Evolutionary conservation across 2,329 filamentous ascomycete genomes (phyloP).

Genomic region (Hypoxylon rubiginosum): DNA sequence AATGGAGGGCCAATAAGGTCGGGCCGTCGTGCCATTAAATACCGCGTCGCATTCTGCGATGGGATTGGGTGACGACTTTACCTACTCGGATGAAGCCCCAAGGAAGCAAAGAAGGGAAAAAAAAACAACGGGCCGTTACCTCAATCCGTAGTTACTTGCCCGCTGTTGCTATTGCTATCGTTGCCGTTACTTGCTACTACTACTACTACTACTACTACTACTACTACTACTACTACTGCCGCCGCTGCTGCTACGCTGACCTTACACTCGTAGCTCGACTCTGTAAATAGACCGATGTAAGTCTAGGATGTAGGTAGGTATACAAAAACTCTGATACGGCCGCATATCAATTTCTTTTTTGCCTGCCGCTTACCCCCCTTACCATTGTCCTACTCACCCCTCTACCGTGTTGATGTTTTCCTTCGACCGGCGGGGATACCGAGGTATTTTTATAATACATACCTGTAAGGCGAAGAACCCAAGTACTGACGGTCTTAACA

Average conservation of each 20-base stretch:
- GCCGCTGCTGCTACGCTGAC: not conserved
- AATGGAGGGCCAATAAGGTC: not conserved
- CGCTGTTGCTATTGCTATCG: not conserved
- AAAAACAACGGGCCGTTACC: not conserved
- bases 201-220: not conserved
- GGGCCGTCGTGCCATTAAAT: not conserved
- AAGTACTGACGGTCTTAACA: not conserved
- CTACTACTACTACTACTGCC: not conserved
- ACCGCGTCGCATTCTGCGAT: not conserved
- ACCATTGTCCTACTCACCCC: not conserved
- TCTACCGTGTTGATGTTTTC: not conserved
- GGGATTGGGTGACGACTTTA: not conserved
- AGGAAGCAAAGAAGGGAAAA: not conserved
- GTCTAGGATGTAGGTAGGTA: not conserved
- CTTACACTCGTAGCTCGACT: not conserved
- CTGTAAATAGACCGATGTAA: not conserved
- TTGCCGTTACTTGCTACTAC: not conserved
- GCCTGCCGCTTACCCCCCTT: not conserved
- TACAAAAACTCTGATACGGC: not conserved
- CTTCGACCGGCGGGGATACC: not conserved
- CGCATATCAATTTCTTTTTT: not conserved
- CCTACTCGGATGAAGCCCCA: not conserved
- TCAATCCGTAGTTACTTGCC: not conserved
- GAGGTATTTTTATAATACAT: not conserved
- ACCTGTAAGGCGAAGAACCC: not conserved